Evolutionary conservation across 1,284 basidiomycete species (phyloP).

Genomic region (Cryptococcus sp.): DNA sequence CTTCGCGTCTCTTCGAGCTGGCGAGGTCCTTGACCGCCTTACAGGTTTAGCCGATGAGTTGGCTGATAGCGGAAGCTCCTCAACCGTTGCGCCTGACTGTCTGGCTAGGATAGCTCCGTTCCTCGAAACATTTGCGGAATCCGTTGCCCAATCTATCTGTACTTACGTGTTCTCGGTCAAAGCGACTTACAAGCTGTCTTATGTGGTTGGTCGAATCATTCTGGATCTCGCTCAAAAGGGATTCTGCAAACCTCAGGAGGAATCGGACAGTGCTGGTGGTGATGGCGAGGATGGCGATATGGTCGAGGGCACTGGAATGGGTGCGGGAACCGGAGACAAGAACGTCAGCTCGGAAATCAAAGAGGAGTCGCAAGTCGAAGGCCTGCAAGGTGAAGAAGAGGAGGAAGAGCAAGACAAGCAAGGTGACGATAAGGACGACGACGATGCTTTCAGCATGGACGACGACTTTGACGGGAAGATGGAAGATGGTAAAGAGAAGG

Average conservation of each 20-base stretch:
- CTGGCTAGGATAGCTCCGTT: conserved; percentile 46
- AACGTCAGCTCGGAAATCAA: conserved; percentile 91
- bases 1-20: conserved; percentile 37
- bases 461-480: conserved; percentile 73
- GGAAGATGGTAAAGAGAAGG: conserved; percentile 70
- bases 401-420: conserved; percentile 59
- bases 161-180: conserved; percentile 56
- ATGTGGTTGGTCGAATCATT: conserved; percentile 73
- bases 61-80: conserved; percentile 3
- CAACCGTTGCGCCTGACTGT: conserved; percentile 18
- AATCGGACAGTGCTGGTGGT: conserved; percentile 54
- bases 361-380: conserved; percentile 95
- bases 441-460: conserved; percentile 62
- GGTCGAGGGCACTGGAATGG: conserved; percentile 76
- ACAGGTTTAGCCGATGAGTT: conserved; percentile 25
- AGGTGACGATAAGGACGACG: conserved; percentile 65
- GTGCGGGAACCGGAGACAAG: conserved; percentile 78
- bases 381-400: conserved; percentile 73
- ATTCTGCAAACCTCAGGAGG: conserved; percentile 86
- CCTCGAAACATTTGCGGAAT: conserved; percentile 60
- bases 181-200: conserved; percentile 79
- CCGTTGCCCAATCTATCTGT: conserved; percentile 55
- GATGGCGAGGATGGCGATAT: conserved; percentile 58
- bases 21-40: conserved; percentile 44
- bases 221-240: conserved; percentile 78